A percentile compares a stretch with the other conserved stretches of the same genome.
These are phyloP conservation scores for Apiospora sp. DNA, from an alignment of 2,329 filamentous ascomycete species.

Conservation along the genomic window DNA sequence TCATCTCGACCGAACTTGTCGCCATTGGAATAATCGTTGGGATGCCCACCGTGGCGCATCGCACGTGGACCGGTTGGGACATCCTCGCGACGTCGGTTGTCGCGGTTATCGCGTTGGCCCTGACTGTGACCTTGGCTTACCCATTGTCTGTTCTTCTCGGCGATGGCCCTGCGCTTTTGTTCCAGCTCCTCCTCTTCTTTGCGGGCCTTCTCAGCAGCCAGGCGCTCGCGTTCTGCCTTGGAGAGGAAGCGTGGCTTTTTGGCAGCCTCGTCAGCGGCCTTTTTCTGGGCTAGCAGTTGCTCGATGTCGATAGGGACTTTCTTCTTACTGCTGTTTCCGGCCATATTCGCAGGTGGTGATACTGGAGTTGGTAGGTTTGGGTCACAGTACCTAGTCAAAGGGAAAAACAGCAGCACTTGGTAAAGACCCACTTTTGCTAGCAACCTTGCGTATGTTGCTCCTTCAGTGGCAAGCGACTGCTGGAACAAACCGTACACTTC, in stretches of 20 bases:
- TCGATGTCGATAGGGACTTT: slow-evolving; percentile 77
- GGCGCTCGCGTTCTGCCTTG: slow-evolving; percentile 75
- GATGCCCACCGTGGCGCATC: slow-evolving; percentile 58
- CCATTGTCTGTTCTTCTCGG: slow-evolving; percentile 46
- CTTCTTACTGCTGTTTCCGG: slow-evolving; percentile 34
- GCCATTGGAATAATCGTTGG: slow-evolving; percentile 28
- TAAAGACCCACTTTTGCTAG: no score
- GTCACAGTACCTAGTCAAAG: not conserved
- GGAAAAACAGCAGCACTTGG: not conserved
- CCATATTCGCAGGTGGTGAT: slow-evolving; percentile 2
- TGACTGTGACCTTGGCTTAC: slow-evolving; percentile 39
- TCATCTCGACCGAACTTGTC: slow-evolving; percentile 31
- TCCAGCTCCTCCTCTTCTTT: slow-evolving; percentile 65
- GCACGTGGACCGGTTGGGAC: slow-evolving; percentile 78
- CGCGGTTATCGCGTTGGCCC: slow-evolving; percentile 32
- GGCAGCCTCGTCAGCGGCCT: slow-evolving; percentile 82
- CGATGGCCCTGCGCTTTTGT: slow-evolving; percentile 32
- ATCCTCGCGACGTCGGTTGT: slow-evolving; percentile 33
- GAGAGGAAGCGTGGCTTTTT: slow-evolving; percentile 82
- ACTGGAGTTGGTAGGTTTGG: not conserved
- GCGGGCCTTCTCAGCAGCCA: slow-evolving; percentile 74
- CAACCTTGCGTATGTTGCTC: no score
- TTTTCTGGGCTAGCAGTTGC: slow-evolving; percentile 84
- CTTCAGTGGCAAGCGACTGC: no score
- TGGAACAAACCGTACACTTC: no score